Evolutionary conservation across 805 yeast species (phyloP), one percentile per base, ranked within the genome.

Genomic region (Candida schatavii): DNA sequence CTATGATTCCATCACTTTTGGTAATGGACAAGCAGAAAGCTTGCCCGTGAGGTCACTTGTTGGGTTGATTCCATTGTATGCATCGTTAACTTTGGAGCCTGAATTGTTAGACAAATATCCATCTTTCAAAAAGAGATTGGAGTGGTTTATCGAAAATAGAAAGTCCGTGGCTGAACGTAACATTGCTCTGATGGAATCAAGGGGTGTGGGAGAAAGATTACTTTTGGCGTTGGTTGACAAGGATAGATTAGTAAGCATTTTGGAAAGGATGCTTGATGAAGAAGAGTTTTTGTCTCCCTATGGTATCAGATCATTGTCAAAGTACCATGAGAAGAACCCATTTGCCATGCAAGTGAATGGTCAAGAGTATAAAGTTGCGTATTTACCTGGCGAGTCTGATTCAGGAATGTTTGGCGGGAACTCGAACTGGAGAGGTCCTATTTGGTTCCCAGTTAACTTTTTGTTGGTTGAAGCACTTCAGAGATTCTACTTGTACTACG

Each of bases 371-470:
- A 68, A 72, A 35, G 90, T 88, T 25, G 75, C 77, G 45, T 88
- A 88, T 62, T 75, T 88, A 41, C 84, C 95, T 4, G 96, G 95
- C 23, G 96, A 88, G 57, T 85, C 95, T 22, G 91, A 88, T 57
- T 83, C 95, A 4, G 96, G 96, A 4, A 78, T 90, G 78, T 89
- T 89, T 74, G 97, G 97, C 39, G 97, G 97, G 45, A 89, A 89
- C 61, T 88, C 96, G 18, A 89, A 89, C 64, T 89, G 97, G 97
- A 77, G 97, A 62, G 97, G 97, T 2, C 97, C 97, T 13, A 88
- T 89, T 51, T 89, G 97, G 97, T 88, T 89, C 73, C 96, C 97
- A 17, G 87, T 87, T 10, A 89, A 85, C 55, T 89, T 89, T 62
- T 68, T 89, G 46, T 68, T 89, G 30, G 87, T 89, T 44, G 97